A percentile compares a stretch with the other conserved stretches of the same genome.
phyloP scores from a whole-genome alignment of 371 early-diverging fungal species.

The Fennellomyces sp. region DNA sequence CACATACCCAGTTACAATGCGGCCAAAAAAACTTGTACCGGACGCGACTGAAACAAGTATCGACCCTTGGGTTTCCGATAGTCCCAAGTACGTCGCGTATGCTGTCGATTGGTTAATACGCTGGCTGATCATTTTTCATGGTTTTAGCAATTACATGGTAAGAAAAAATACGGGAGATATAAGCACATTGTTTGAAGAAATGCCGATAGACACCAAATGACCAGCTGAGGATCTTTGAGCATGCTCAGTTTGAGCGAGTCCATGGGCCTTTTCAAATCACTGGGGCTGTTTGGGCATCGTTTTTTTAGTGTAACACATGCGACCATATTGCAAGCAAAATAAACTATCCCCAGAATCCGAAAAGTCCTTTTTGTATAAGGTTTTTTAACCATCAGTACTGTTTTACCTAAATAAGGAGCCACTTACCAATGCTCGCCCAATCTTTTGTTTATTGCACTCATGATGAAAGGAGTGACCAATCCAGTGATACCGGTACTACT shows the following conservation, averaged over 20 bases:
- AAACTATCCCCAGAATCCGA: conserved; percentile 7
- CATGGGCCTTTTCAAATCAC: neutral
- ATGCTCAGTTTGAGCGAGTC: conserved; percentile 1
- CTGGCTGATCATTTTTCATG: neutral
- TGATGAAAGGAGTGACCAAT: conserved; percentile 11
- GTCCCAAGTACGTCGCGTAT: conserved; percentile 12
- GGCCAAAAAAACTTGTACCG: conserved; percentile 1
- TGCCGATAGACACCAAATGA: conserved; percentile 10
- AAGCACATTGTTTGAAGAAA: neutral
- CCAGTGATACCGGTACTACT: conserved; percentile 5
- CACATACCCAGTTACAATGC: neutral
- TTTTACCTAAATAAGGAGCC: too few species aligned
- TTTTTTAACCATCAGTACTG: too few species aligned
- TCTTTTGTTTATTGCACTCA: conserved; percentile 7
- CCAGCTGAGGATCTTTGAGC: conserved; percentile 1
- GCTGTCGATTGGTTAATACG: conserved; percentile 2
- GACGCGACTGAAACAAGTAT: conserved; percentile 9
- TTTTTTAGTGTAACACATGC: conserved; percentile 8
- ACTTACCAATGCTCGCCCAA: conserved; percentile 6
- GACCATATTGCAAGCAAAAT: conserved; percentile 4
- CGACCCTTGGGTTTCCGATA: conserved; percentile 10
- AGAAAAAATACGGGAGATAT: conserved; percentile 6
- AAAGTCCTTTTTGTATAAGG: neutral
- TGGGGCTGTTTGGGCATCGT: neutral
- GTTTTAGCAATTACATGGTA: conserved; percentile 4